phyloP scores from a whole-genome alignment of 2,329 filamentous ascomycete genomes.

The Pseudogymnoascus sp. region DNA sequence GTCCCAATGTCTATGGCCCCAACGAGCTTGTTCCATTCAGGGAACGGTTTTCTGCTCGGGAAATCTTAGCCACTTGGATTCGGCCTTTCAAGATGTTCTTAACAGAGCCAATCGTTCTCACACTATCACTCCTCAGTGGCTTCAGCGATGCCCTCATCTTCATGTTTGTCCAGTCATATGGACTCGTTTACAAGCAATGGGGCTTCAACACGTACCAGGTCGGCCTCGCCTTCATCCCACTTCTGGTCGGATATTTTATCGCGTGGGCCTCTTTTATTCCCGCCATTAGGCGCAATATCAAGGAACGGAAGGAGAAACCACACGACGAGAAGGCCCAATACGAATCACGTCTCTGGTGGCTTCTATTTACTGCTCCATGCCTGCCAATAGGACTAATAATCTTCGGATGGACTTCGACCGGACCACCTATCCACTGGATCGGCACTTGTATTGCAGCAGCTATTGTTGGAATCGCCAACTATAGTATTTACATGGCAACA shows the following conservation, averaged over 20 bases:
- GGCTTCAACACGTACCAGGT: conserved; percentile 50
- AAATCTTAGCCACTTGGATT: conserved; percentile 51
- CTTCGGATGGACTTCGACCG: conserved; percentile 63
- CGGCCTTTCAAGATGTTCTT: conserved; percentile 69
- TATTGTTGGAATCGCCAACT: conserved; percentile 68
- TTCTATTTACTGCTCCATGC: conserved; percentile 56
- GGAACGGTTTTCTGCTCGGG: conserved; percentile 51
- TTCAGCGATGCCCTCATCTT: conserved; percentile 73
- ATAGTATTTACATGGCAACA: conserved; percentile 66
- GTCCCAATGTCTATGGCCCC: conserved; percentile 58
- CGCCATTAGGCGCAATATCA: conserved; percentile 48
- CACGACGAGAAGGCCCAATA: conserved; percentile 57
- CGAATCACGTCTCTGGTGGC: conserved; percentile 59
- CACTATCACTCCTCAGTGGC: conserved; percentile 62
- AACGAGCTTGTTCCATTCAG: conserved; percentile 61
- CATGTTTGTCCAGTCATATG: conserved; percentile 69
- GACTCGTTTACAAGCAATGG: conserved; percentile 64
- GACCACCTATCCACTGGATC: conserved; percentile 61
- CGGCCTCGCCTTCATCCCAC: conserved; percentile 58
- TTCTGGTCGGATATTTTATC: conserved; percentile 60
- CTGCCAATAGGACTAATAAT: conserved; percentile 63
- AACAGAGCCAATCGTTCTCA: conserved; percentile 67
- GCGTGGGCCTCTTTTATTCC: conserved; percentile 56
- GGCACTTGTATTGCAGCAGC: conserved; percentile 58
- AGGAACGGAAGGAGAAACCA: conserved; percentile 44